These are phyloP conservation scores for Cytospora schulzeri DNA, from an alignment of 2,329 filamentous ascomycete species.

Conservation along the genomic window DNA sequence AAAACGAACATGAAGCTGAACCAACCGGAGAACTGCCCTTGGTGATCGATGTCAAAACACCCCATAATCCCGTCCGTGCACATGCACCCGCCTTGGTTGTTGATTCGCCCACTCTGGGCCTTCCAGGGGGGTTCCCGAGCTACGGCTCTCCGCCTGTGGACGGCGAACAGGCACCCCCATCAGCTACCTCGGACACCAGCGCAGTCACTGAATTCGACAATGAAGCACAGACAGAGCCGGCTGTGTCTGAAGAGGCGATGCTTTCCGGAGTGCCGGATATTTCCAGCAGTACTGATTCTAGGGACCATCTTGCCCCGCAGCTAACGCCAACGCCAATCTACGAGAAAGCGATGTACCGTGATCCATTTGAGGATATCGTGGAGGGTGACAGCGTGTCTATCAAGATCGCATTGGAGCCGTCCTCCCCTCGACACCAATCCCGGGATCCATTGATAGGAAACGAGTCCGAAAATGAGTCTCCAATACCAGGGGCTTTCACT, in stretches of 20 bases:
- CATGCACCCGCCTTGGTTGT: conserved; percentile 30
- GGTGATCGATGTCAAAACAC: conserved; percentile 14
- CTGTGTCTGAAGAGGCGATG: conserved; percentile 37
- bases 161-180: conserved; percentile 54
- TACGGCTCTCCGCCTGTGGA: conserved; percentile 40
- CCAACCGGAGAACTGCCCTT: conserved; percentile 26
- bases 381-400: conserved; percentile 45
- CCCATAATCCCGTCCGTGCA: conserved; percentile 10
- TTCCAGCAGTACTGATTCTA: conserved; percentile 1
- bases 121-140: conserved; percentile 64
- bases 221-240: conserved; percentile 66
- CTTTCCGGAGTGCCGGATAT: conserved; percentile 17
- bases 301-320: conserved; percentile 35
- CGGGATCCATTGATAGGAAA: conserved; percentile 26
- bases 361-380: conserved; percentile 49
- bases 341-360: conserved; percentile 49
- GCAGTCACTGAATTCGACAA: conserved; percentile 71
- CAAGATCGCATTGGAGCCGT: conserved; percentile 44
- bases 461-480: conserved; percentile 32
- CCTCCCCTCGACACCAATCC: conserved; percentile 28
- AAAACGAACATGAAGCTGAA: conserved; percentile 12
- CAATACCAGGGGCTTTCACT: conserved; percentile 37
- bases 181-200: conserved; percentile 62
- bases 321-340: conserved; percentile 31
- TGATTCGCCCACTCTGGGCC: conserved; percentile 68